Percentiles rank a stretch among this genome's conserved stretches.
phyloP scores from a whole-genome alignment of 805 yeast species.

The Cyberlindnera japonica region DNA sequence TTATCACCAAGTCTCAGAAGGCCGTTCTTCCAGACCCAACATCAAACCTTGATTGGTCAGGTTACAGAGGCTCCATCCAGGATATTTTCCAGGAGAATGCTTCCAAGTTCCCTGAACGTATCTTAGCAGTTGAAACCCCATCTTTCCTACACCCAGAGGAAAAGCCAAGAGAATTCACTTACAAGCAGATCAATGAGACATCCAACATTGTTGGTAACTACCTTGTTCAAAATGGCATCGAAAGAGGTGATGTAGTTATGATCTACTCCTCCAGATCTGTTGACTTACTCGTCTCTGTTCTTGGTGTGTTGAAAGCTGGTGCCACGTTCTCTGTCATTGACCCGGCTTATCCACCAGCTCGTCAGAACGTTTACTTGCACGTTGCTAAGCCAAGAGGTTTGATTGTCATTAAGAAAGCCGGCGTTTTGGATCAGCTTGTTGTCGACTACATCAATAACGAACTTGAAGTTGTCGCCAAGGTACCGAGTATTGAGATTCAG shows the following conservation, averaged over 20 bases:
- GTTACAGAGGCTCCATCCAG: slow-evolving; percentile 92
- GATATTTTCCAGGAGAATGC: slow-evolving; percentile 93
- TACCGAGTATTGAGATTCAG: slow-evolving; percentile 73
- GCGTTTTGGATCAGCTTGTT: slow-evolving; percentile 71
- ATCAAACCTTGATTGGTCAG: slow-evolving; percentile 80
- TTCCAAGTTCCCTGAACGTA: slow-evolving; percentile 73
- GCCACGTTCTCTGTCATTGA: slow-evolving; percentile 98
- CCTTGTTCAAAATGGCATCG: slow-evolving; percentile 73
- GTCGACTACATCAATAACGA: slow-evolving; percentile 73
- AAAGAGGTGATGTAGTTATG: slow-evolving; percentile 93
- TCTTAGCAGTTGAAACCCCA: slow-evolving; percentile 91
- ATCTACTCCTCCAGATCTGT: slow-evolving; percentile 97
- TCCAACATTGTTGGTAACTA: slow-evolving; percentile 92
- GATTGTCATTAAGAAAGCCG: slow-evolving; percentile 88
- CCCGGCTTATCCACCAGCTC: slow-evolving; percentile 98
- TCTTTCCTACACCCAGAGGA: slow-evolving; percentile 49
- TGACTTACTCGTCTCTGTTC: slow-evolving; percentile 91
- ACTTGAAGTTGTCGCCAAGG: slow-evolving; percentile 63
- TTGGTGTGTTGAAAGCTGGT: slow-evolving; percentile 98
- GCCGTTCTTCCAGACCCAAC: slow-evolving; percentile 82
- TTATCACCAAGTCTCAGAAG: slow-evolving; percentile 66
- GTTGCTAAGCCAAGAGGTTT: slow-evolving; percentile 94
- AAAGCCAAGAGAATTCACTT: slow-evolving; percentile 70
- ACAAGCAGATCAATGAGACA: slow-evolving; percentile 85
- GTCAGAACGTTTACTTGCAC: slow-evolving; percentile 88